Evolutionary conservation across 2,329 filamentous ascomycete species (phyloP), one percentile per base, ranked within the genome.

Genomic region (Delphinella strobiligena): DNA sequence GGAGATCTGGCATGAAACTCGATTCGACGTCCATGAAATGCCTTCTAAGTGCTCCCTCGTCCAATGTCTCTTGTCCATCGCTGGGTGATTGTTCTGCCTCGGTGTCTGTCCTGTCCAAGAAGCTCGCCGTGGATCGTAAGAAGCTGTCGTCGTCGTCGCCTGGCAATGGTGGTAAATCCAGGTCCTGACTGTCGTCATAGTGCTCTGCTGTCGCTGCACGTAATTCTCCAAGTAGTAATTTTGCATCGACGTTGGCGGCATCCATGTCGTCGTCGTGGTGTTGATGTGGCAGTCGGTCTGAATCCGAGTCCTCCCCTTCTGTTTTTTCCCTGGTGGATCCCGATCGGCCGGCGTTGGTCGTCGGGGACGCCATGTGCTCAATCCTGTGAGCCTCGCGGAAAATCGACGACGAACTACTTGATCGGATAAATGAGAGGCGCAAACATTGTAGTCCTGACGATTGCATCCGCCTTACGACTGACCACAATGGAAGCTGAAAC

Each of bases 1-100:
- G 33, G 14, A 34, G 19, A 14, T 77, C 73, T 0, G 74, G 74
- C 33, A 78, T 45, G 48, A 79, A 78, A 50, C 74, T 78, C 3
- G 75, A 78, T 52, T 78, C 75, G 40, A 78, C 66, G 47, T 79
- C 74, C 63, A 74, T 68, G 46, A 79, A 54, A 46, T 71, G 71
- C 42, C 67, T 63, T 47, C 68, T 67, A 70, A 78, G 76, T 49
- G 75, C 73, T 38, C 61, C 61, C 54, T 78, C 74, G 48, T 75
- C 66, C 22, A 27, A 12, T 7, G 22, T 27, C 7, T 7, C 7
- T 7, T 27, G 22, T 27, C 22, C 22, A 27, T 27, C 22, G 12
- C 22, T 27, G 12, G 7, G 22, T 7, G 12, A 27, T 12, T 27
- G 22, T 7, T 27, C 22, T 7, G 22, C 22, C 22, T 12, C 22